Base-by-base conservation (phyloP, 31 red algal species). In the Asparagopsis taxiformis region DNA sequence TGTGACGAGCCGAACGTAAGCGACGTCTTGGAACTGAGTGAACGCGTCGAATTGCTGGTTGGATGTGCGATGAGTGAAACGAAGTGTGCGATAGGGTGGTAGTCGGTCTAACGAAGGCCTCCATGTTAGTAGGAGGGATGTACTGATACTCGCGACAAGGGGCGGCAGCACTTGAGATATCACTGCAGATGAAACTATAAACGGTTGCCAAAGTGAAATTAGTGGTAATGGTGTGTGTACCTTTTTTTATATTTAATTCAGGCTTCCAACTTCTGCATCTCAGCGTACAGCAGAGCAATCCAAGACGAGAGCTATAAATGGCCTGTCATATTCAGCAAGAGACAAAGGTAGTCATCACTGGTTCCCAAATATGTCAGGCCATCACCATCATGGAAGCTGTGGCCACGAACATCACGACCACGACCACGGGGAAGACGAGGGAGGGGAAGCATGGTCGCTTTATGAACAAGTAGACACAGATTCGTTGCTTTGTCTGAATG, bases 381-480 rank as follows among this genome's bases (percentile, higher is more conserved):
- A 59, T 29, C 59, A 44, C 49, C 1, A 36, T 48, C 68, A 58
- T 4, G 55, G 63, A 22, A 52, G 43, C 0, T 53, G 65, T 62
- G 57, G 54, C 39, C 53, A 75, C 35, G 67, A 70, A 6, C 61
- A 76, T 32, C 78, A 91, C 59, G 79, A 78, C 23, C 78, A 93
- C 43, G 80, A 85, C 56, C 66, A 85, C 32, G 79, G 60, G 29
- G 82, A 68, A 25, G 77, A 80, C 30, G 51, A 19, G 3, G 79
- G 74, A 54, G 90, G 81, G 26, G 80, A 86, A 46, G 82, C 76
- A n/a, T 93, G 90, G 90, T 79, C 82, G 15, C 80, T 93, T 23
- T 93, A 73, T 70, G 55, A 67, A 19, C 78, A 86, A 58, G 82
- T 93, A 26, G 65, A 93, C 35, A 72, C 63, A 0, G 51, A 71